phyloP scores from a whole-genome alignment of 768 basidiomycete genomes.

The Hericium erinaceus region DNA sequence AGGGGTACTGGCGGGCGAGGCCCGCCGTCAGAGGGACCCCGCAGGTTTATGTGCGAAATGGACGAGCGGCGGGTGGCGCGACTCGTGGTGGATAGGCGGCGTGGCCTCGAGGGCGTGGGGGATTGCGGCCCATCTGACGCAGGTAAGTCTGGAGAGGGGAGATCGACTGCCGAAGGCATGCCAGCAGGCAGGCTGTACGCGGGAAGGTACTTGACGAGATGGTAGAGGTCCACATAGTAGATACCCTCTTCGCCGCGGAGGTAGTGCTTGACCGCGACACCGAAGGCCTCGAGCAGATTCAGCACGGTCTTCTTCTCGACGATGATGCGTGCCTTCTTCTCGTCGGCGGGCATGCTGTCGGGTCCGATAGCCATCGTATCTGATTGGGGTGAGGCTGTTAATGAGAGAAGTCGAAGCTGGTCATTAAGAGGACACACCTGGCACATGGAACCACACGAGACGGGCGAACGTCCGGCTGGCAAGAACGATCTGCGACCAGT shows the following conservation, averaged over 20 bases:
- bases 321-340: constrained; percentile 38
- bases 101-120: neutral
- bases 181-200: constrained; percentile 48
- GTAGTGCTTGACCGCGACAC: constrained; percentile 63
- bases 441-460: constrained; percentile 60
- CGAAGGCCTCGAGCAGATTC: constrained; percentile 58
- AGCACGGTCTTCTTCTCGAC: constrained; percentile 64
- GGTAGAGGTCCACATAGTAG: constrained; percentile 44
- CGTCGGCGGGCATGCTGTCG: constrained; percentile 14
- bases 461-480: constrained; percentile 48
- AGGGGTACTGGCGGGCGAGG: neutral
- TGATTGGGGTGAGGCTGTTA: neutral
- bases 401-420: neutral
- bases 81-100: neutral
- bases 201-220: constrained; percentile 66
- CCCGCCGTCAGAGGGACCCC: neutral
- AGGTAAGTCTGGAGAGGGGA: constrained; percentile 1
- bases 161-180: constrained; percentile 31
- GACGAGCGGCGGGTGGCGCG: neutral
- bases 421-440: constrained; percentile 27
- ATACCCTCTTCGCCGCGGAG: constrained; percentile 19
- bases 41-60: neutral
- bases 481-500: constrained; percentile 63
- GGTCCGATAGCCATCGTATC: constrained; percentile 19
- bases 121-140: constrained; percentile 2